Percentiles rank a stretch among this genome's conserved stretches.
phyloP scores from a whole-genome alignment of 352 stramenopile genomes.

The Discostella stelligera region DNA sequence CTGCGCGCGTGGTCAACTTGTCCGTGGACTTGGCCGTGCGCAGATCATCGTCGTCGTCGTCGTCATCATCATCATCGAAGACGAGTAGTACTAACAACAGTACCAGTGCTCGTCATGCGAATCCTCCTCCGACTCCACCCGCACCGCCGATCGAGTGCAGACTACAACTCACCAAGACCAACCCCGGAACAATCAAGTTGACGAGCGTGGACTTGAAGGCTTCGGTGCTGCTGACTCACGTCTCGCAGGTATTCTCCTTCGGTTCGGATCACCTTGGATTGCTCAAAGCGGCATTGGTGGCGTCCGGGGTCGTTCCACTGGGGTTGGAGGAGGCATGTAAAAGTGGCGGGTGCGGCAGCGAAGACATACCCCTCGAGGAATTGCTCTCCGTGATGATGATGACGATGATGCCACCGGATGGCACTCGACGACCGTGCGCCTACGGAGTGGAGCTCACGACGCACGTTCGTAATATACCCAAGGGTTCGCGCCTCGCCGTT shows the following conservation, averaged over 20 bases:
- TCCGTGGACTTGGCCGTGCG: slow-evolving; percentile 60
- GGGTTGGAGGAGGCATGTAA: slow-evolving; percentile 44
- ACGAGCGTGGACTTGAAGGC: slow-evolving; percentile 59
- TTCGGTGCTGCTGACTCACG: slow-evolving; percentile 50
- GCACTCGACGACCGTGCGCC: slow-evolving; percentile 3
- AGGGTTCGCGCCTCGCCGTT: slow-evolving; percentile 62
- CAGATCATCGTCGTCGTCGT: not conserved
- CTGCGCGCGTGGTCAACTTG: slow-evolving; percentile 64
- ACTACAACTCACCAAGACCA: slow-evolving; percentile 37
- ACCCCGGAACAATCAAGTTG: slow-evolving; percentile 54
- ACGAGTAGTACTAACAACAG: not conserved
- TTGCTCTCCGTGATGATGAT: slow-evolving; percentile 40
- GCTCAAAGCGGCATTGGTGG: slow-evolving; percentile 62
- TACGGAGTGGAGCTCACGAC: slow-evolving; percentile 60
- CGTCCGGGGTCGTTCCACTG: slow-evolving; percentile 57
- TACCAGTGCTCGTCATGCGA: not conserved
- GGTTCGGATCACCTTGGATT: slow-evolving; percentile 61
- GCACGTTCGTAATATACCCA: slow-evolving; percentile 66
- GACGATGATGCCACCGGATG: not conserved
- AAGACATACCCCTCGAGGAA: slow-evolving; percentile 21
- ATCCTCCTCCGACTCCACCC: slow-evolving; percentile 9
- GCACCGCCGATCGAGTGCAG: slow-evolving; percentile 56
- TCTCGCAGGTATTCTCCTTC: slow-evolving; percentile 68
- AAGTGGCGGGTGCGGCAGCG: not conserved
- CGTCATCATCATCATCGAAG: slow-evolving; percentile 5